Evolutionary conservation across 306 rosid genomes (phyloP).

Genomic region (Vicia sativa): DNA sequence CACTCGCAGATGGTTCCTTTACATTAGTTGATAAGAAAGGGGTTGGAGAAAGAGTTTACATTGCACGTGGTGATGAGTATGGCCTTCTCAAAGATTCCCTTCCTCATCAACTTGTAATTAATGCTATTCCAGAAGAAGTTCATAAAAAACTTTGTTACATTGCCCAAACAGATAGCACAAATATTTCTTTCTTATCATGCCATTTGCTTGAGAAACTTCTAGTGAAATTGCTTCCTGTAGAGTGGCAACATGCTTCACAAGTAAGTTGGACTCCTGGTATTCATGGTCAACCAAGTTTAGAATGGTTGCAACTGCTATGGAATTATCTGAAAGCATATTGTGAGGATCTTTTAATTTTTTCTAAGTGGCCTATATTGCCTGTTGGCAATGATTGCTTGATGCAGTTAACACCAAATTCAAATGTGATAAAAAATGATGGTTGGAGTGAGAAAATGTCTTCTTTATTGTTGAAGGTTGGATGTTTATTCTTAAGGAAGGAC

Average conservation of each 20-base stretch:
- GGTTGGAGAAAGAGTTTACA: conserved; percentile 80
- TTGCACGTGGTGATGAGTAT: conserved; percentile 83
- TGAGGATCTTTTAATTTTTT: conserved; percentile 78
- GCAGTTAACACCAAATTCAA: conserved; percentile 73
- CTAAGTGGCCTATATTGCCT: conserved; percentile 94
- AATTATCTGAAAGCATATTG: conserved; percentile 76
- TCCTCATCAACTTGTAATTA: conserved; percentile 76
- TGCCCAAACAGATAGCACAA: conserved; percentile 69
- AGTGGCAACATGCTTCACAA: conserved; percentile 83
- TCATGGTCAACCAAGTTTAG: conserved; percentile 89
- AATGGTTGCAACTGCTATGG: conserved; percentile 93
- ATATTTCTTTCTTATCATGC: conserved; percentile 81
- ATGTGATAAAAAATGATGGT: conserved; percentile 84
- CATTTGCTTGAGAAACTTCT: conserved; percentile 86
- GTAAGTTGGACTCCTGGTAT: conserved; percentile 84
- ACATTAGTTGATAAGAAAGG: conserved; percentile 74
- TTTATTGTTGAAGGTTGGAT: conserved; percentile 83
- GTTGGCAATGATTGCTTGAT: conserved; percentile 68
- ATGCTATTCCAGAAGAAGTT: conserved; percentile 66
- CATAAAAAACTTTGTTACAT: conserved; percentile 72
- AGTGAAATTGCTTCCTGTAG: conserved; percentile 79
- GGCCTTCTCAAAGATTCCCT: conserved; percentile 87
- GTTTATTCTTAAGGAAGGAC: conserved; percentile 74
- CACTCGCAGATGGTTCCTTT: conserved; percentile 88
- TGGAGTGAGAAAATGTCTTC: conserved; percentile 98